Evolutionary conservation across 257 asterid species (phyloP), one percentile per base, ranked within the genome.

Genomic region (Capsicum rhomboideum): DNA sequence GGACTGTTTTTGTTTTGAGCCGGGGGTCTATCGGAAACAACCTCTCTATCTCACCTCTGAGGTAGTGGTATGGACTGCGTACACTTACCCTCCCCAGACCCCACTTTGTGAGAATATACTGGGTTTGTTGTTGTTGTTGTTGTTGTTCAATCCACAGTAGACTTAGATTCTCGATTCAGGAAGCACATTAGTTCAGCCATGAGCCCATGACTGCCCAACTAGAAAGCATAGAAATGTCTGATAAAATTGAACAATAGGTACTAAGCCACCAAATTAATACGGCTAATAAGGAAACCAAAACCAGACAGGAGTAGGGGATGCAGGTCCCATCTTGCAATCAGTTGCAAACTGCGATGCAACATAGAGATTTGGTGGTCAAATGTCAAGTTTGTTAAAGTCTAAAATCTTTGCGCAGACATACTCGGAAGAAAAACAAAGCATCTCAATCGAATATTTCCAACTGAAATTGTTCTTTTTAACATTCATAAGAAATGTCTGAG

Each of bases 71-170:
- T n/a, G n/a, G n/a, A n/a, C n/a, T n/a, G n/a, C n/a, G n/a, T n/a
- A n/a, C n/a, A n/a, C n/a, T n/a, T n/a, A n/a, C n/a, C n/a, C n/a
- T n/a, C n/a, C n/a, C n/a, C n/a, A n/a, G n/a, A n/a, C n/a, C n/a
- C n/a, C n/a, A n/a, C n/a, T n/a, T n/a, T n/a, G n/a, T n/a, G n/a
- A n/a, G n/a, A n/a, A n/a, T n/a, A n/a, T n/a, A n/a, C n/a, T n/a
- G n/a, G n/a, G n/a, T n/a, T n/a, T n/a, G n/a, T n/a, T n/a, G n/a
- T n/a, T n/a, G n/a, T n/a, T n/a, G n/a, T n/a, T n/a, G n/a, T n/a
- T n/a, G n/a, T n/a, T n/a, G n/a, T 74, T 46, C 81, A 75, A 28
- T 75, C 81, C 81, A 49, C 81, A 49, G 61, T 26, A 75, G 61
- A 49, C 61, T 75, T 21, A 40, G 28, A 49, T 34, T 49, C 42